Evolutionary conservation across 768 basidiomycete genomes (phyloP).

Genomic region (Phaffia australis): DNA sequence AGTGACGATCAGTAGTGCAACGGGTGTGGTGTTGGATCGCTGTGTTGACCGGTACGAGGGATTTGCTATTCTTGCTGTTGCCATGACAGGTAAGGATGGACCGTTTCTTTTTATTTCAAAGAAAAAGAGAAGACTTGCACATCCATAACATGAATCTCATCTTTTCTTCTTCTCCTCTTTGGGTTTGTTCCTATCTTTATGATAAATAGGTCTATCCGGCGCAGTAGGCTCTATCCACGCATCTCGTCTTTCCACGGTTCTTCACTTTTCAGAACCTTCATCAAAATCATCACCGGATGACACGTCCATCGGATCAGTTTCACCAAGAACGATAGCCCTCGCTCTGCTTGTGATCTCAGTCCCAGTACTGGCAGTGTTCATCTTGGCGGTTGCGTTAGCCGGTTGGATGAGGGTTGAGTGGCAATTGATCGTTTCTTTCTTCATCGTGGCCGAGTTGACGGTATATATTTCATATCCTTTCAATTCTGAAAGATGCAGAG

Average conservation of each 20-base stretch:
- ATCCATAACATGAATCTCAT: not conserved
- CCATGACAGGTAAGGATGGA: slow-evolving; percentile 59
- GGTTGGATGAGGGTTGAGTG: slow-evolving; percentile 64
- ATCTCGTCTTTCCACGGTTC: slow-evolving; percentile 75
- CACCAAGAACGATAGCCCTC: slow-evolving; percentile 34
- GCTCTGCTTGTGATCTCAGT: slow-evolving; percentile 64
- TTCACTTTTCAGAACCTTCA: slow-evolving; percentile 52
- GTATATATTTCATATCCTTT: slow-evolving; percentile 45
- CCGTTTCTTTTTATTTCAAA: not conserved
- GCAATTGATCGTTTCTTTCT: slow-evolving; percentile 55
- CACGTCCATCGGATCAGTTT: slow-evolving; percentile 33
- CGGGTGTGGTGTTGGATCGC: slow-evolving; percentile 81
- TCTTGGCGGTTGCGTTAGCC: slow-evolving; percentile 51
- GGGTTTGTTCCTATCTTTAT: slow-evolving; percentile 4
- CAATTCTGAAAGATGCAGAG: not conserved
- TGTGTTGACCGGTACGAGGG: slow-evolving; percentile 81
- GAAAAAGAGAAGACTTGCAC: not conserved
- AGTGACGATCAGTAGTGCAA: slow-evolving; percentile 55
- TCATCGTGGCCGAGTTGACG: slow-evolving; percentile 62
- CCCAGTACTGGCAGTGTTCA: slow-evolving; percentile 69
- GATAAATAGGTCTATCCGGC: slow-evolving; percentile 64
- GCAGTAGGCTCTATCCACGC: slow-evolving; percentile 82
- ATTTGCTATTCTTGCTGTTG: slow-evolving; percentile 74
- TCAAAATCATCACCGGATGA: slow-evolving; percentile 23
- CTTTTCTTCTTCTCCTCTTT: slow-evolving; percentile 6